These are phyloP conservation scores for California macrophylla DNA, from an alignment of 441 rosid genomes.

Conservation along the genomic window DNA sequence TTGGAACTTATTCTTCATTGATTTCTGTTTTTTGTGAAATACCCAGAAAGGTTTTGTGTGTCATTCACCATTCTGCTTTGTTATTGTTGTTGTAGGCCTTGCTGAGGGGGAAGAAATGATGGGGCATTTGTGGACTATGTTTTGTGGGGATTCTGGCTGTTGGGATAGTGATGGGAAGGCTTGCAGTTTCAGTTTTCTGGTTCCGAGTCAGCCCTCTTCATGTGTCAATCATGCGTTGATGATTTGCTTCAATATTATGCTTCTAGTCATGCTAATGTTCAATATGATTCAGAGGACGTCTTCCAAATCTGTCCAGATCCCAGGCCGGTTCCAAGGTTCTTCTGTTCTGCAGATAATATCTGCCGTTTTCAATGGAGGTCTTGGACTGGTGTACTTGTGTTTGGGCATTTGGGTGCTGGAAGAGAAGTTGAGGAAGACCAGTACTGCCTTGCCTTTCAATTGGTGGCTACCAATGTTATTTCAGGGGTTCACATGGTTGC, in stretches of 20 bases:
- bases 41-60: no score
- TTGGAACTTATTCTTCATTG: not conserved
- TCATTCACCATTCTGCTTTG: not conserved
- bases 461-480: conserved; percentile 40
- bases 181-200: conserved; percentile 16
- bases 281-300: conserved; percentile 39
- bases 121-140: conserved; percentile 38
- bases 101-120: conserved; percentile 13
- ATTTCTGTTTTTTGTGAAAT: not conserved
- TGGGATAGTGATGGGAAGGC: conserved; percentile 18
- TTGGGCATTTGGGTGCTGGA: conserved; percentile 50
- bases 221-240: conserved; percentile 43
- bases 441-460: conserved; percentile 36
- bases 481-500: conserved; percentile 63
- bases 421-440: conserved; percentile 41
- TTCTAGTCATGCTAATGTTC: conserved; percentile 38
- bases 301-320: conserved; percentile 19
- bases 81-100: not conserved
- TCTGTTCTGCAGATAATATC: conserved; percentile 41
- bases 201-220: conserved; percentile 31
- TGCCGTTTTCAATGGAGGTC: conserved; percentile 46
- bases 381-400: conserved; percentile 52
- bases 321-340: conserved; percentile 24
- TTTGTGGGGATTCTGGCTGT: conserved; percentile 47
- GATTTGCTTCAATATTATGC: conserved; percentile 43